phyloP scores from a whole-genome alignment of 1,284 basidiomycete species.

The Trichosporon coremiiforme region DNA sequence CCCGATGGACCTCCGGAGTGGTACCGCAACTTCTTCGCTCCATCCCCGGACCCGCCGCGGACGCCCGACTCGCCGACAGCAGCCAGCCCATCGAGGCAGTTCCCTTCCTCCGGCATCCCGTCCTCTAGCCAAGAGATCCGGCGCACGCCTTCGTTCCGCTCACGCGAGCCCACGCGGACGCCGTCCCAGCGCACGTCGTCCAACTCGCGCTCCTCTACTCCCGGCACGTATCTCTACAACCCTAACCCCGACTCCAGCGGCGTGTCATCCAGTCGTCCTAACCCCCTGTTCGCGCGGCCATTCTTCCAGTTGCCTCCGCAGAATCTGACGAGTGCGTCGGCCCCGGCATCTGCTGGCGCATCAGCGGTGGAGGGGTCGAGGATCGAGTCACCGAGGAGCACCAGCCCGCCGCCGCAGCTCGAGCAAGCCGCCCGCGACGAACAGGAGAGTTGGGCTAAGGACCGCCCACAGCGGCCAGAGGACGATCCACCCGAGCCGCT shows the following conservation, averaged over 20 bases:
- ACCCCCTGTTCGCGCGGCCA: background rate
- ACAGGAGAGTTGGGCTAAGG: background rate
- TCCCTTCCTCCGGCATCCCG: background rate
- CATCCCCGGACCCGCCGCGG: background rate
- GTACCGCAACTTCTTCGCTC: slow-evolving; percentile 17
- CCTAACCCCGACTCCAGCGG: background rate
- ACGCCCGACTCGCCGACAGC: background rate
- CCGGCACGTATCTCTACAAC: slow-evolving; percentile 6
- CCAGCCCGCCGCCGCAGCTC: slow-evolving; percentile 9
- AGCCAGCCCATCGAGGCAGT: background rate
- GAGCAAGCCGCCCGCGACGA: background rate
- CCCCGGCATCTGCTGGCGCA: background rate
- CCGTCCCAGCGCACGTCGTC: background rate
- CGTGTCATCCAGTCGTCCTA: background rate
- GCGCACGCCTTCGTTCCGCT: background rate
- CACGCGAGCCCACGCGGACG: background rate
- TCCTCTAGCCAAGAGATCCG: background rate
- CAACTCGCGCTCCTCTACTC: background rate
- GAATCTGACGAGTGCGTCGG: background rate
- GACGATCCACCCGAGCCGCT: slow-evolving; percentile 12
- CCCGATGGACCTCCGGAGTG: background rate
- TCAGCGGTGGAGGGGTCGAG: background rate
- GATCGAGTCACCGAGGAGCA: background rate
- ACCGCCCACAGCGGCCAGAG: background rate
- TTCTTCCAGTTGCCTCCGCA: slow-evolving; percentile 6